phyloP scores from a whole-genome alignment of 306 rosid species.

The Lotus japonicus region DNA sequence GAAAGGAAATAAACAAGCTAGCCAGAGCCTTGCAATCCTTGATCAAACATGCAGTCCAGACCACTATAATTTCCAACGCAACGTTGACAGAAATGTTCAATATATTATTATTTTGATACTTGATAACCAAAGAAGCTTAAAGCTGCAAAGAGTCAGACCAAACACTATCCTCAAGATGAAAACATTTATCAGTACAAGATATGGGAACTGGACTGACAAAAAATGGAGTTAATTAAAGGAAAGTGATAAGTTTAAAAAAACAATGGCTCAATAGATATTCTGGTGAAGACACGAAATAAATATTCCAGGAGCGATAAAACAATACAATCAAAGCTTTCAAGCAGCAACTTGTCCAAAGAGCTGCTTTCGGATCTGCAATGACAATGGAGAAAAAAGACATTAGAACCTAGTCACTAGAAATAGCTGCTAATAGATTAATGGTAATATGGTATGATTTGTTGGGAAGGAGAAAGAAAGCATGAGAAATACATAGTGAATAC shows the following conservation, averaged over 20 bases:
- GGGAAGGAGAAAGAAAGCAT: no score
- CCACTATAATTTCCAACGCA: neutral
- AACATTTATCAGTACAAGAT: constrained; percentile 24
- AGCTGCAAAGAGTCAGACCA: neutral
- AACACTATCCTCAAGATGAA: neutral
- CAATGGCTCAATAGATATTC: constrained; percentile 25
- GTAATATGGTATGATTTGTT: no score
- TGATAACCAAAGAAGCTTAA: neutral
- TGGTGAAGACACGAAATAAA: constrained; percentile 27
- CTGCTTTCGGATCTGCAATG: constrained; percentile 75
- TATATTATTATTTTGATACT: constrained; percentile 8
- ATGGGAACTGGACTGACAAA: constrained; percentile 21
- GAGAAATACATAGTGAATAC: no score
- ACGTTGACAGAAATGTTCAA: constrained; percentile 2
- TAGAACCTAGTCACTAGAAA: neutral
- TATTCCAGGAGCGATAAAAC: constrained; percentile 22
- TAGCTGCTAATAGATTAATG: no score
- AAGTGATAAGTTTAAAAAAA: constrained; percentile 12
- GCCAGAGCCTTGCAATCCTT: no score
- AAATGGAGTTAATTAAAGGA: constrained; percentile 19
- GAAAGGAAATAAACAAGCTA: no score
- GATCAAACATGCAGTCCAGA: no score
- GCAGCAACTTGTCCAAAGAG: constrained; percentile 62
- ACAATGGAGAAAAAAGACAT: neutral
- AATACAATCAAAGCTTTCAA: constrained; percentile 35